These are phyloP conservation scores for Kwoniella europaea DNA, from an alignment of 768 basidiomycete species.

Conservation along the genomic window DNA sequence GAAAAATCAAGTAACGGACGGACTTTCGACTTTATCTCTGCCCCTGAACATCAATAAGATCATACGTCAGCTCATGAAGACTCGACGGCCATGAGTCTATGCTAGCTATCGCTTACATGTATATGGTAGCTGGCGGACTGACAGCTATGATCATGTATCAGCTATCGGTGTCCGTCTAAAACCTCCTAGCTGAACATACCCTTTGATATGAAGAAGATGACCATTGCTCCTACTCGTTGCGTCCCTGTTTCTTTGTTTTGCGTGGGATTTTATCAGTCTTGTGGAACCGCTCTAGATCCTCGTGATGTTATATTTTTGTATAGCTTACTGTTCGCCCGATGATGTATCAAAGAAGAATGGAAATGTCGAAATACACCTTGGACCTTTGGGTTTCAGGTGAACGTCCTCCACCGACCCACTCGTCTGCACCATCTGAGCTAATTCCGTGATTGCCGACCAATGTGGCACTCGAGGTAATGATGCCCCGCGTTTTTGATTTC, in stretches of 20 bases:
- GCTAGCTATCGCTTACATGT: conserved; percentile 67
- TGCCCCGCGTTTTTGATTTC: conserved; percentile 20
- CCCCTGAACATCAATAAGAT: conserved; percentile 57
- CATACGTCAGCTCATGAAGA: neutral
- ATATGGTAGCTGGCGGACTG: conserved; percentile 72
- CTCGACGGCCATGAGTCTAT: neutral
- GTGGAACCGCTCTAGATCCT: no score
- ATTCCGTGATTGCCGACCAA: conserved; percentile 4
- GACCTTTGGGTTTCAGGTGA: conserved; percentile 5
- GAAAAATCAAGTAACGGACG: neutral
- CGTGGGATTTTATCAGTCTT: neutral
- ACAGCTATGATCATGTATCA: conserved; percentile 60
- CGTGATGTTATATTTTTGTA: neutral
- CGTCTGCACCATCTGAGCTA: neutral
- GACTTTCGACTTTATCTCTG: conserved; percentile 93
- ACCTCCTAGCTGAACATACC: conserved; percentile 51
- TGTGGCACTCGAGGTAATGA: conserved; percentile 11
- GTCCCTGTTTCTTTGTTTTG: neutral
- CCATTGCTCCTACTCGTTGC: conserved; percentile 61
- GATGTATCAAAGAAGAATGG: neutral
- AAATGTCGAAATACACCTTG: neutral
- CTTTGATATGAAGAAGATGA: conserved; percentile 69
- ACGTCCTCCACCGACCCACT: conserved; percentile 21
- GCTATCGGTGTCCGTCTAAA: neutral
- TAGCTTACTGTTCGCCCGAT: neutral